These are phyloP conservation scores for Nadsonia commutata DNA, from an alignment of 1,139 yeast genomes.

Conservation along the genomic window DNA sequence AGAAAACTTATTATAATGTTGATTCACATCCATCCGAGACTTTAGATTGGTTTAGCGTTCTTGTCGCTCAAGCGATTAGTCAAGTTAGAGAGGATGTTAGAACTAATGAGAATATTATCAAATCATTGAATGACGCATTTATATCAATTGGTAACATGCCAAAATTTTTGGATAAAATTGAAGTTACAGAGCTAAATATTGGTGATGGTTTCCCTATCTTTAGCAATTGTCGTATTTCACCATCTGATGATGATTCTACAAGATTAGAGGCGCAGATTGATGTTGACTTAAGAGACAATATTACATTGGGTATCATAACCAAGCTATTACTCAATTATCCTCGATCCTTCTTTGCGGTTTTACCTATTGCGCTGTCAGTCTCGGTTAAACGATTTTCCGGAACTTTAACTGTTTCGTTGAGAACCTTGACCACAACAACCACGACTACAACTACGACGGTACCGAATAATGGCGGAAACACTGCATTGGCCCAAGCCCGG, in stretches of 20 bases:
- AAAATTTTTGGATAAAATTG: conserved; percentile 63
- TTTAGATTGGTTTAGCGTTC: conserved; percentile 90
- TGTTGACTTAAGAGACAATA: conserved; percentile 79
- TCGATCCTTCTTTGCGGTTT: conserved; percentile 57
- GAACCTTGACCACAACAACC: conserved; percentile 29
- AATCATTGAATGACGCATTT: conserved; percentile 46
- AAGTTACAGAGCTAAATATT: conserved; percentile 75
- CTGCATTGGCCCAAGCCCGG: neutral
- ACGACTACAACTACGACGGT: neutral
- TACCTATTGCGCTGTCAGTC: conserved; percentile 73
- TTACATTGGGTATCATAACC: conserved; percentile 83
- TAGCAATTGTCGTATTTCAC: conserved; percentile 71
- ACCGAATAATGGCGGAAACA: neutral
- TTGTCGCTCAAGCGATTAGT: conserved; percentile 79
- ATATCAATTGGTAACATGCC: conserved; percentile 42
- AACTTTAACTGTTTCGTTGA: conserved; percentile 66
- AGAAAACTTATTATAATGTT: conserved; percentile 86
- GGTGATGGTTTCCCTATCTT: conserved; percentile 95
- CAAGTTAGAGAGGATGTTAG: conserved; percentile 81
- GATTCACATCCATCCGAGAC: conserved; percentile 79
- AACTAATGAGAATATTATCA: conserved; percentile 68
- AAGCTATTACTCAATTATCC: conserved; percentile 73
- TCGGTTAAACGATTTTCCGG: conserved; percentile 88
- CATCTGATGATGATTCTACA: conserved; percentile 24
- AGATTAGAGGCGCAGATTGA: conserved; percentile 75